Evolutionary conservation across 177 flowering plant species (phyloP).

Genomic region (Telopea speciosissima): DNA sequence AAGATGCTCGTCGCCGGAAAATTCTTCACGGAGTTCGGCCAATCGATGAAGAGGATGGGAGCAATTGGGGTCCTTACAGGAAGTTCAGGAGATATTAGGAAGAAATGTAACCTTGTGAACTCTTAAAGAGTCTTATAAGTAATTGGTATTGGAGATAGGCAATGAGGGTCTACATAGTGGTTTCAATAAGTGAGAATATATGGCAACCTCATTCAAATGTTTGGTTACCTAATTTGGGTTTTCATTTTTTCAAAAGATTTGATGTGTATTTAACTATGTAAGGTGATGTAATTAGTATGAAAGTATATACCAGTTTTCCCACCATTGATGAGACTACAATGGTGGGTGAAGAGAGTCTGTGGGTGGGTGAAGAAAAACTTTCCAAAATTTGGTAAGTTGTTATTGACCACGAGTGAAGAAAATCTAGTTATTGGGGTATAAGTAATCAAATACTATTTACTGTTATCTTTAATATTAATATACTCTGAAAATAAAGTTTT

Average conservation of each 20-base stretch:
- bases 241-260: background rate
- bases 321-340: too few relatives aligned
- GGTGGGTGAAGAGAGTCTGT: too few relatives aligned
- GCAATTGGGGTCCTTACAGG: constrained; percentile 39
- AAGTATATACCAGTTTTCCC: too few relatives aligned
- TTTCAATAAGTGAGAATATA: background rate
- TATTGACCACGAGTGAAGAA: too few relatives aligned
- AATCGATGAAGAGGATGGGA: constrained; percentile 47
- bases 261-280: too few relatives aligned
- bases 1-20: background rate
- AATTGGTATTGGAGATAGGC: background rate
- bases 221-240: background rate
- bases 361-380: too few relatives aligned
- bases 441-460: too few relatives aligned
- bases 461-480: too few relatives aligned
- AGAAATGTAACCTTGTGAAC: constrained; percentile 20
- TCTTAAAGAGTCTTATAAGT: background rate
- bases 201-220: background rate
- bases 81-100: constrained; percentile 38
- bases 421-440: too few relatives aligned
- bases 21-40: constrained; percentile 31
- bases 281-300: too few relatives aligned
- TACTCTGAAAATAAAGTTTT: too few relatives aligned
- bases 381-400: too few relatives aligned
- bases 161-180: background rate